These are phyloP conservation scores for Tuber melanosporum DNA, from an alignment of 495 filamentous ascomycete species.

Conservation along the genomic window DNA sequence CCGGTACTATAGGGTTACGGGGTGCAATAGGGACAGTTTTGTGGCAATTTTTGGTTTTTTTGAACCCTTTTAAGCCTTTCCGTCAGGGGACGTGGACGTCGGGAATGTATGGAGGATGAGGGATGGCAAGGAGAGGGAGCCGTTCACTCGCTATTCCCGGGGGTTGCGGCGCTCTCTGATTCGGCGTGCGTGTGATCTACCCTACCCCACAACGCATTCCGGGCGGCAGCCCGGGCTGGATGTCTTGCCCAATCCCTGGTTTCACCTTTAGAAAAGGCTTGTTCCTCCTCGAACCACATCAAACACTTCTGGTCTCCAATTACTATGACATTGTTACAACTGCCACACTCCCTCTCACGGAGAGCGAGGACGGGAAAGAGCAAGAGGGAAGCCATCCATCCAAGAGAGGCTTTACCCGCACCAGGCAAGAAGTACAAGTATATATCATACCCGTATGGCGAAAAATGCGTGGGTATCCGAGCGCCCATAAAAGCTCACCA, in stretches of 20 bases:
- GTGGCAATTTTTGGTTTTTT: background rate
- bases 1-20: background rate
- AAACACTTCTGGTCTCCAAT: conserved; percentile 23
- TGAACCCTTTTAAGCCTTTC: background rate
- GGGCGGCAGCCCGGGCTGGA: conserved; percentile 14
- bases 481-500: too few relatives aligned
- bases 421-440: too few relatives aligned
- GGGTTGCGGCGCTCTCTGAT: conserved; percentile 16
- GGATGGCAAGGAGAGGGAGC: background rate
- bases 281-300: conserved; percentile 26
- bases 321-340: background rate
- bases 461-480: too few relatives aligned
- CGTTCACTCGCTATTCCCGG: background rate
- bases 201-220: conserved; percentile 13
- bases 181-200: conserved; percentile 6
- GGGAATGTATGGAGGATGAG: background rate
- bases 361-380: background rate
- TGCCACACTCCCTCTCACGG: background rate
- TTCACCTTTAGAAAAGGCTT: conserved; percentile 29
- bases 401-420: background rate
- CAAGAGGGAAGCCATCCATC: background rate
- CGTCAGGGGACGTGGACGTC: background rate
- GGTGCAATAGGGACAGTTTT: background rate
- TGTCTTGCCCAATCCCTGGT: conserved; percentile 24
- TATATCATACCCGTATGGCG: too few relatives aligned